Evolutionary conservation across 805 yeast genomes (phyloP).

Genomic region (Candida caryicola): DNA sequence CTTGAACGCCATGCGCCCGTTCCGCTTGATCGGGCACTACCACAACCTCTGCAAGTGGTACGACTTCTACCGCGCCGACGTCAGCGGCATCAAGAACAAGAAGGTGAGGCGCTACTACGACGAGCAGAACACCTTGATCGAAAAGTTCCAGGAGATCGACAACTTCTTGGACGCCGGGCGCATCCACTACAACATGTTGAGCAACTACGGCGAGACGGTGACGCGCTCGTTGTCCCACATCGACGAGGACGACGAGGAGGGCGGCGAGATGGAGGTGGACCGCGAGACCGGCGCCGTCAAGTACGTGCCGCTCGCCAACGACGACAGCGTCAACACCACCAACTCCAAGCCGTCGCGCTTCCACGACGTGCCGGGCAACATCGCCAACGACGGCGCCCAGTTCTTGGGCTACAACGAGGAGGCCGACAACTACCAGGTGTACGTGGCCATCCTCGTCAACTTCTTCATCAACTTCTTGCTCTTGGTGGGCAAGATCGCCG

Average conservation of each 20-base stretch:
- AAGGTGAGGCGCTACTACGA: conserved; percentile 46
- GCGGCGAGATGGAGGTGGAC: conserved; percentile 5
- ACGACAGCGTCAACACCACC: conserved; percentile 7
- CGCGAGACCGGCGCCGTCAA: neutral
- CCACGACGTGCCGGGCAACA: conserved; percentile 57
- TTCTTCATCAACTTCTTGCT: conserved; percentile 58
- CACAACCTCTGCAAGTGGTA: conserved; percentile 31
- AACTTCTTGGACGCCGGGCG: conserved; percentile 63
- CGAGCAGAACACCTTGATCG: conserved; percentile 59
- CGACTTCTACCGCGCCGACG: conserved; percentile 17
- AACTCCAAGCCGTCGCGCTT: conserved; percentile 26
- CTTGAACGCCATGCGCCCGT: conserved; percentile 28
- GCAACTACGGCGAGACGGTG: conserved; percentile 47
- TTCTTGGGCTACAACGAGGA: conserved; percentile 49
- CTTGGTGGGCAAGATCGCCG: conserved; percentile 57
- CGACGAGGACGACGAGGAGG: conserved; percentile 16
- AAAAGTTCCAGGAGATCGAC: conserved; percentile 59
- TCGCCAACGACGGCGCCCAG: conserved; percentile 56
- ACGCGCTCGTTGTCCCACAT: conserved; percentile 18
- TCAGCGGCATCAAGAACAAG: conserved; percentile 5
- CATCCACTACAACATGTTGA: conserved; percentile 60
- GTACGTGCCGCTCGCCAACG: conserved; percentile 4
- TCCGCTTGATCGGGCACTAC: conserved; percentile 33
- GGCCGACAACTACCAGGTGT: conserved; percentile 43
- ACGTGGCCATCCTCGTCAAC: conserved; percentile 61